These are phyloP conservation scores for Pleurozium schreberi DNA, from an alignment of 225 moss, liverwort and hornwort species.

Conservation along the genomic window DNA sequence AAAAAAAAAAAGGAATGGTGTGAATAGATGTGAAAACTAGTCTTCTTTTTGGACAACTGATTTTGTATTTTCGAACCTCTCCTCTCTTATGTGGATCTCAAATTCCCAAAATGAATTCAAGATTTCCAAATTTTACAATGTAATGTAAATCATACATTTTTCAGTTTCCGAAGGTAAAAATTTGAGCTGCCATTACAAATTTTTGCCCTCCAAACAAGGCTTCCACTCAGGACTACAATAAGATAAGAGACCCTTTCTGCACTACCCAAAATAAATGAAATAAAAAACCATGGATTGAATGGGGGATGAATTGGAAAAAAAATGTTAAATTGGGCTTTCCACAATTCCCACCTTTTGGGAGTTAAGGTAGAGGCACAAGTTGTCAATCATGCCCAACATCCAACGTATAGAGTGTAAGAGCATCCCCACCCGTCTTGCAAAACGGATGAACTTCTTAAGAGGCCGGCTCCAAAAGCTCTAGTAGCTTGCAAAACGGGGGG, in stretches of 20 bases:
- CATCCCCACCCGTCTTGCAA: no score
- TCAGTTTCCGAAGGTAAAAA: rapidly evolving
- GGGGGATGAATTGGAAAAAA: background rate
- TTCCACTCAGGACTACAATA: background rate
- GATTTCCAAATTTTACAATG: rapidly evolving
- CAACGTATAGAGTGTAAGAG: no score
- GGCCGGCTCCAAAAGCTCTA: no score
- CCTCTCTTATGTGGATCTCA: rapidly evolving
- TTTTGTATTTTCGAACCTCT: background rate
- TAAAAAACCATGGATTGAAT: no score
- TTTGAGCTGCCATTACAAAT: rapidly evolving
- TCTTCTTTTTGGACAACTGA: rapidly evolving
- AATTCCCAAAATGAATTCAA: background rate
- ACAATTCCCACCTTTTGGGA: background rate
- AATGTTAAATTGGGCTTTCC: background rate
- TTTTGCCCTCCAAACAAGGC: background rate
- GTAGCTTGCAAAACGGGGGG: no score
- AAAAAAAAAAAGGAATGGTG: no score
- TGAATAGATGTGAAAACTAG: background rate
- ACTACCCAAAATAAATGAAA: background rate
- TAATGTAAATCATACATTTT: rapidly evolving
- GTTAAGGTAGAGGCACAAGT: no score
- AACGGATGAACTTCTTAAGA: no score
- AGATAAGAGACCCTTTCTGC: background rate
- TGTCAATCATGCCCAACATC: no score